Conservation (phyloP, 2,329 filamentous ascomycete species). For the Stemphylium lycopersici region DNA sequence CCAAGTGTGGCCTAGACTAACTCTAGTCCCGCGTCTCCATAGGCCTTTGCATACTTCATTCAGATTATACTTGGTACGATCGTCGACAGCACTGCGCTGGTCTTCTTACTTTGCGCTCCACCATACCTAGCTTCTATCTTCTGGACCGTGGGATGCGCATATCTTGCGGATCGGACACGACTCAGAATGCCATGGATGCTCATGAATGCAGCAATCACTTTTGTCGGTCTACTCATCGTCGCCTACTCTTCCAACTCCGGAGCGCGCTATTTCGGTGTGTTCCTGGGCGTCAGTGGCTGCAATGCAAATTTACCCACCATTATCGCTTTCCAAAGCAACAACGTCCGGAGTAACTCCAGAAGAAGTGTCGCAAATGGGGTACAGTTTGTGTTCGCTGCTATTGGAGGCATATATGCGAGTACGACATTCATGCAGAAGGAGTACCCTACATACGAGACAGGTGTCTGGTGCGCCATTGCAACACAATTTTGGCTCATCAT, state of each 20-base stretch:
- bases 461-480: constrained; percentile 5
- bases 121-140: not conserved
- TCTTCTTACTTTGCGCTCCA: not conserved
- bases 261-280: constrained; percentile 25
- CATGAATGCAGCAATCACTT: not conserved
- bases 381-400: constrained; percentile 27
- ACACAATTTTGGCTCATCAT: constrained; percentile 29
- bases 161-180: not conserved
- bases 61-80: constrained; percentile 23
- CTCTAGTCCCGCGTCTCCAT: no score
- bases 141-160: not conserved
- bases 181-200: not conserved
- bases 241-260: constrained; percentile 37
- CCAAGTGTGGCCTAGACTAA: no score
- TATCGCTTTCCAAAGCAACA: constrained; percentile 34
- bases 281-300: constrained; percentile 23
- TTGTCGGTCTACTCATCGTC: constrained; percentile 62
- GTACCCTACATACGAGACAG: constrained; percentile 20
- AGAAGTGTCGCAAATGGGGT: constrained; percentile 32
- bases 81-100: not conserved
- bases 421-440: constrained; percentile 29
- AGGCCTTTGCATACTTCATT: constrained; percentile 21
- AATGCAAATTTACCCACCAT: constrained; percentile 25
- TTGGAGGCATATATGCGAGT: constrained; percentile 25
- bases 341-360: constrained; percentile 33